phyloP scores from a whole-genome alignment of 805 yeast genomes.

The Kodamaea lidongshanica region DNA sequence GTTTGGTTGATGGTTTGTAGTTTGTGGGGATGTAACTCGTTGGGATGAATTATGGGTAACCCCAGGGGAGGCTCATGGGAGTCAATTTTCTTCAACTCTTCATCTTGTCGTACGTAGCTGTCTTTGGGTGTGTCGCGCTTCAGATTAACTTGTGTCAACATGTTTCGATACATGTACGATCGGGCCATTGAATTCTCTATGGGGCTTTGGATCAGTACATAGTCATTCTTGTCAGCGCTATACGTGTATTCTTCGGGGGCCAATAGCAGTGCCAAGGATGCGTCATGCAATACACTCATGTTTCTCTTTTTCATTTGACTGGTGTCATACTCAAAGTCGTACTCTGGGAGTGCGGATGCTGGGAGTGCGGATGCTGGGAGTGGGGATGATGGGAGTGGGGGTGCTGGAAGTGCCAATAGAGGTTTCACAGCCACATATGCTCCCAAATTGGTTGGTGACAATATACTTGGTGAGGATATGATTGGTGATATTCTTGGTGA shows the following conservation, averaged over 20 bases:
- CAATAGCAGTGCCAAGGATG: slow-evolving; percentile 6
- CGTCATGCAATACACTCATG: slow-evolving; percentile 4
- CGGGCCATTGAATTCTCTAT: slow-evolving; percentile 9
- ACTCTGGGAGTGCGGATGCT: not conserved
- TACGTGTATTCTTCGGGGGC: slow-evolving; percentile 11
- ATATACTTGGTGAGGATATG: slow-evolving; percentile 12
- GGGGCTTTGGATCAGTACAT: slow-evolving; percentile 1
- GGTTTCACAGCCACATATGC: slow-evolving; percentile 34
- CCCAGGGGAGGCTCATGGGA: not conserved
- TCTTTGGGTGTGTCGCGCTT: too few relatives aligned
- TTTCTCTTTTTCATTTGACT: slow-evolving; percentile 9
- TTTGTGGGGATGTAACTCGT: too few relatives aligned
- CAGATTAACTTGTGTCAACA: slow-evolving; percentile 2
- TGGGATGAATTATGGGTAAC: too few relatives aligned
- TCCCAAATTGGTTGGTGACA: slow-evolving; percentile 38
- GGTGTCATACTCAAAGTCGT: slow-evolving; percentile 26
- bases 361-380: not conserved
- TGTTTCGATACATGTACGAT: slow-evolving; percentile 13
- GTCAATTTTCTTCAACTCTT: too few relatives aligned
- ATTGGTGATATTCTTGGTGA: too few relatives aligned
- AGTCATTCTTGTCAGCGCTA: slow-evolving; percentile 9
- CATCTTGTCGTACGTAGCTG: too few relatives aligned
- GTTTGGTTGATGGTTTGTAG: too few relatives aligned
- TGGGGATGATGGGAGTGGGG: slow-evolving; percentile 14
- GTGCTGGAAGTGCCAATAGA: slow-evolving; percentile 25